phyloP scores from a whole-genome alignment of 129 eudicot species.

The Escallonia rubra region DNA sequence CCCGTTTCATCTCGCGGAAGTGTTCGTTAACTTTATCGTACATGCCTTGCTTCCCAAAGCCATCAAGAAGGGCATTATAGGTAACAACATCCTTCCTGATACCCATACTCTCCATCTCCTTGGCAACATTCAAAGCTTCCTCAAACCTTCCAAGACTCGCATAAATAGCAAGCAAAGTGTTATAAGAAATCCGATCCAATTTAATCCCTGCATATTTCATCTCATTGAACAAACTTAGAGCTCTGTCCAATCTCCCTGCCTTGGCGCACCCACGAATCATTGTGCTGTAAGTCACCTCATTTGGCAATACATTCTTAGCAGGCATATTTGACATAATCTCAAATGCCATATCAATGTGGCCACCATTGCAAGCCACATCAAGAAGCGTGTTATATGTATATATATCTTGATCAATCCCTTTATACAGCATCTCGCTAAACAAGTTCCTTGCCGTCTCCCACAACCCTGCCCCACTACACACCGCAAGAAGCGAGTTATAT shows the following conservation, averaged over 20 bases:
- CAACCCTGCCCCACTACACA: conserved; percentile 88
- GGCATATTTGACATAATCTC: conserved; percentile 89
- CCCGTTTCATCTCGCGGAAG: conserved; percentile 69
- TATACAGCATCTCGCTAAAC: conserved; percentile 65
- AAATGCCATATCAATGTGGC: conserved; percentile 80
- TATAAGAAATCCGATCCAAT: conserved; percentile 82
- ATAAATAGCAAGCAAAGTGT: conserved; percentile 73
- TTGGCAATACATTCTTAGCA: conserved; percentile 63
- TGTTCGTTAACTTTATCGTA: conserved; percentile 72
- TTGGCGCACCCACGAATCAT: conserved; percentile 89
- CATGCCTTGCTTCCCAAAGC: conserved; percentile 92
- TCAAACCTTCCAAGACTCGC: conserved; percentile 88
- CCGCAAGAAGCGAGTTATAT: conserved; percentile 81
- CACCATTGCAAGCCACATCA: conserved; percentile 84
- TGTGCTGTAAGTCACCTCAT: conserved; percentile 88
- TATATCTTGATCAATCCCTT: conserved; percentile 89
- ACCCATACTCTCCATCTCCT: conserved; percentile 86
- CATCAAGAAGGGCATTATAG: conserved; percentile 82
- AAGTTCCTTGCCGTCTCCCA: conserved; percentile 73
- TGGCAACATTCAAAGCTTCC: conserved; percentile 74
- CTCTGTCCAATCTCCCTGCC: conserved; percentile 76
- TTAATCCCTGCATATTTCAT: conserved; percentile 73
- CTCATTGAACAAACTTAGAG: conserved; percentile 61
- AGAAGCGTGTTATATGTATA: conserved; percentile 84
- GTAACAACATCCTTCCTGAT: conserved; percentile 91